phyloP scores from a whole-genome alignment of 2,329 filamentous ascomycete genomes.

The Neurospora sp. region DNA sequence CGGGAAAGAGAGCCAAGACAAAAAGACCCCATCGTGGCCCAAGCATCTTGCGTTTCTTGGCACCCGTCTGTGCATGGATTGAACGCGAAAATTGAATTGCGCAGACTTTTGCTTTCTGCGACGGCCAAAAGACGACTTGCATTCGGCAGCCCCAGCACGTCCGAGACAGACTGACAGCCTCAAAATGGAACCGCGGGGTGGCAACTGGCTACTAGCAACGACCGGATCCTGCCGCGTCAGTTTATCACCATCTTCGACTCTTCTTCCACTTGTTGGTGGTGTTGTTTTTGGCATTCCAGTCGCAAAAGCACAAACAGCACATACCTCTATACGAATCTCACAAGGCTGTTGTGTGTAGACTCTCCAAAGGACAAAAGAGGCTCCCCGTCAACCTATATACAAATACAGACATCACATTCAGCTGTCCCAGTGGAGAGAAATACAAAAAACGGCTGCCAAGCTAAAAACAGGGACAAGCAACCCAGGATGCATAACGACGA shows the following conservation, averaged over 20 bases:
- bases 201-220: background rate
- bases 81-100: background rate
- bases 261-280: background rate
- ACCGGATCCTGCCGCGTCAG: background rate
- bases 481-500: slow-evolving; percentile 6
- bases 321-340: background rate
- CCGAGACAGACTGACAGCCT: background rate
- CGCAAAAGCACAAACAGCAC: background rate
- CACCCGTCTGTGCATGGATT: background rate
- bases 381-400: background rate
- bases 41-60: background rate
- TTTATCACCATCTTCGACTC: background rate
- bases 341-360: background rate
- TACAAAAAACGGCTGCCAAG: slow-evolving; percentile 4
- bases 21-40: background rate
- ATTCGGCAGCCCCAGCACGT: background rate
- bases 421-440: background rate
- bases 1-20: background rate
- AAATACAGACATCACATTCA: background rate
- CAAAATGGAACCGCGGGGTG: background rate
- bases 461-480: slow-evolving; percentile 4
- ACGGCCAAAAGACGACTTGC: background rate
- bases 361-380: background rate
- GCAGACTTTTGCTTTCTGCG: background rate
- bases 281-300: background rate